Evolutionary conservation across 106 monocot species (phyloP), one percentile per base, ranked within the genome.

Genomic region (Platanthera zijinensis): DNA sequence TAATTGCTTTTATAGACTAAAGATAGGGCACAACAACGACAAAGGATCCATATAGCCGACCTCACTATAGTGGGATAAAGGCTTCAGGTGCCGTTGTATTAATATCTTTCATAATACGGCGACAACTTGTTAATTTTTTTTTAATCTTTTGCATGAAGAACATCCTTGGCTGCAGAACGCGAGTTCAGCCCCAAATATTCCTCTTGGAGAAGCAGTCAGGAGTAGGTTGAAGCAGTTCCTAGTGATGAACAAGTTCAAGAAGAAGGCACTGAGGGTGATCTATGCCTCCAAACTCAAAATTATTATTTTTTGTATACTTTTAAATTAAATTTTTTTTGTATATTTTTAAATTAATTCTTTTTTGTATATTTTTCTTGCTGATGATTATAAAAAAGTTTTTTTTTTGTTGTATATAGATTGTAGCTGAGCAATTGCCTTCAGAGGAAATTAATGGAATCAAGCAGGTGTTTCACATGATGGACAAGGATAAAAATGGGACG

Each of bases 241-340:
- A 48, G 81, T 79, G 25, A 95, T 95, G 95, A 92, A 96, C 85
- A 90, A 85, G 73, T 90, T 96, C 78, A 96, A 96, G 79, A 92
- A 92, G 85, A 88, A 87, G 76, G 95, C 90, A 15, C 74, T 90
- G 45, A 84, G 84, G 74, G 95, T 96, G 87, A 81, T 62, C 74
- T 8, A 72, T 51, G 51, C 21, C 70, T 70, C 70, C 66, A n/a
- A 30, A 15, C 48, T 70, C 48, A 17, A 15, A 39, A 39, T 39
- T 3, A 39, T 39, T 39, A 0, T 39, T 39, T 39, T 39, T 39
- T 25, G 25, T 25, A 25, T 39, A 2, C 1, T 39, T 39, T 39
- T 39, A 15, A 39, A 39, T 39, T 3, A 39, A 25, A 0, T 39
- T 2, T 3, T 39, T 39, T 39, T 39, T 39, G 25, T 25, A 25